Base-by-base conservation (phyloP, 495 filamentous ascomycete species). In the Hypoxylon cercidicola region DNA sequence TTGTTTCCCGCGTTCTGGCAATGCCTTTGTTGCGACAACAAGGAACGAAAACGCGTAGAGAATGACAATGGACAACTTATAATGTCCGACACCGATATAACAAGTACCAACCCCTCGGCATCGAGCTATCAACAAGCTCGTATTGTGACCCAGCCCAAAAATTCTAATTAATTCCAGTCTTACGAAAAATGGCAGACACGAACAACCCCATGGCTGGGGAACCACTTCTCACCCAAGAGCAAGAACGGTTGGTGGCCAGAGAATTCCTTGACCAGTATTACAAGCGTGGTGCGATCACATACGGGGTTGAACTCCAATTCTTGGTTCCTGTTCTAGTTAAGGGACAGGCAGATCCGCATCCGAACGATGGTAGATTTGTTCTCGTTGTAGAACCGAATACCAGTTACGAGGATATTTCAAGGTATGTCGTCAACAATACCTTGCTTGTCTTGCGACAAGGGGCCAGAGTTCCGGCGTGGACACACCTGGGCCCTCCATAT, bases 231-330 rank as follows among this genome's bases (percentile, higher is more conserved):
- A 40, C 37, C 15, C 12, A 40, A 40, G 37, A 16, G 37, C 37
- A 40, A 16, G 37, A 15, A 40, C 13, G 2, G 37, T n/a, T 1
- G 3, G 4, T 40, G 13, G 12, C 2, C 15, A 1, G 1, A n/a
- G 12, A 3, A 16, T 2, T 1, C 15, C 12, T 16, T 16, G 37
- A 40, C 4, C 37, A 40, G 37, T 40, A 40, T 40, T 40, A 40
- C 13, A 40, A 40, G 3, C 12, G 12, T 2, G 15, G 16, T 47
- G 32, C 43, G 15, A 47, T 61, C 20, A 46, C 56, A n/a, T 66
- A 66, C 39, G 56, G 56, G 20, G 32, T 66, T 13, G 63, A 66
- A 25, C 4, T 66, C 2, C 63, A 61, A 20, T 66, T 66, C 39
- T 41, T 66, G 19, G 32, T 60, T 15, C 51, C 63, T 10, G 25